phyloP scores from a whole-genome alignment of 2,329 filamentous ascomycete species.

The Botryosphaeria dothidea region DNA sequence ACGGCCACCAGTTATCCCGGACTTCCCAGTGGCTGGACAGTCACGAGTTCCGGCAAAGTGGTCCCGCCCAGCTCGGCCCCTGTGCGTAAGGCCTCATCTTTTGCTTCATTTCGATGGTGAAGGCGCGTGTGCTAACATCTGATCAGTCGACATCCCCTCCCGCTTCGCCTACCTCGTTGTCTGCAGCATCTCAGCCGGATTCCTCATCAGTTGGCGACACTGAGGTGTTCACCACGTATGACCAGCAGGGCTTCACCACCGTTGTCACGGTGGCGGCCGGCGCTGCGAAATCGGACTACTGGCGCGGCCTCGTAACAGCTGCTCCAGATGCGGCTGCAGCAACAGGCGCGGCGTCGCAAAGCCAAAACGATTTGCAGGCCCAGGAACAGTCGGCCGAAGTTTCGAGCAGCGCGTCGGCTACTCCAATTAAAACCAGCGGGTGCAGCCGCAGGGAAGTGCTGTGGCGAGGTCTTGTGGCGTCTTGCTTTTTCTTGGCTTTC shows the following conservation, averaged over 20 bases:
- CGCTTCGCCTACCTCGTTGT: constrained; percentile 55
- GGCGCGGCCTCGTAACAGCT: constrained; percentile 46
- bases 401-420: neutral
- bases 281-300: constrained; percentile 46
- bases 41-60: constrained; percentile 77
- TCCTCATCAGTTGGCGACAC: constrained; percentile 47
- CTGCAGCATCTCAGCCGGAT: constrained; percentile 45
- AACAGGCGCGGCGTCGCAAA: neutral
- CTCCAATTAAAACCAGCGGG: neutral
- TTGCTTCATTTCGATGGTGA: neutral
- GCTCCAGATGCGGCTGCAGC: constrained; percentile 1
- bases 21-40: constrained; percentile 79
- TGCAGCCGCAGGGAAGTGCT: neutral
- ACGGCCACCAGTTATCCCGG: constrained; percentile 52
- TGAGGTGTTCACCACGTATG: constrained; percentile 45
- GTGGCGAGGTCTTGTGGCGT: neutral
- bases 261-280: constrained; percentile 44
- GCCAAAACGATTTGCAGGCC: neutral
- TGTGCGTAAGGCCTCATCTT: constrained; percentile 61
- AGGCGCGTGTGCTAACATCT: constrained; percentile 25
- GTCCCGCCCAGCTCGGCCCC: constrained; percentile 69
- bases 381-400: constrained; percentile 2
- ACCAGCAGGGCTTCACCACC: constrained; percentile 53
- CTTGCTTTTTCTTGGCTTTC: neutral
- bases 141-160: constrained; percentile 52